phyloP scores from a whole-genome alignment of 306 rosid species.

The Castanospermum australe region DNA sequence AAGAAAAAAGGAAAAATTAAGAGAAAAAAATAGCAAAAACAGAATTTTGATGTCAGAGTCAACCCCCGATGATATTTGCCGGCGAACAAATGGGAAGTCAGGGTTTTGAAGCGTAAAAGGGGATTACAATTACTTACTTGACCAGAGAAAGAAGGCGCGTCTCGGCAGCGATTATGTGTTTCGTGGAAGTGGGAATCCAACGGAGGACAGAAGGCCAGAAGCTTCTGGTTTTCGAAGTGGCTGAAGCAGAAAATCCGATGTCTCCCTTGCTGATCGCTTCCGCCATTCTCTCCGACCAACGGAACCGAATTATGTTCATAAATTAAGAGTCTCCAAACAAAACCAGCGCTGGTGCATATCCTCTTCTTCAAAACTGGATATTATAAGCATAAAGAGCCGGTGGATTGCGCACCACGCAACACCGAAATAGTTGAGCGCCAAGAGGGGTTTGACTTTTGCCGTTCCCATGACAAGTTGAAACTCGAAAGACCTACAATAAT shows the following conservation, averaged over 20 bases:
- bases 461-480: too few relatives aligned
- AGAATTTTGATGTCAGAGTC: not conserved
- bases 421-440: too few relatives aligned
- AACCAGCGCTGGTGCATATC: not conserved
- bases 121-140: conserved; percentile 58
- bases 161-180: conserved; percentile 83
- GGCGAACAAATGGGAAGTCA: not conserved
- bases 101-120: conserved; percentile 32
- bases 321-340: not conserved
- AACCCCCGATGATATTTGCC: not conserved
- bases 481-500: too few relatives aligned
- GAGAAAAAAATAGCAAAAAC: not conserved
- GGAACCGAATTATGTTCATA: conserved; percentile 35
- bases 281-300: conserved; percentile 54
- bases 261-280: conserved; percentile 47
- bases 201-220: conserved; percentile 79
- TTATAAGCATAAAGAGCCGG: not conserved
- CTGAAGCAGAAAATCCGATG: conserved; percentile 21
- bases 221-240: conserved; percentile 33
- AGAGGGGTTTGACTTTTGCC: too few relatives aligned
- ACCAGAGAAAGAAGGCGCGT: conserved; percentile 84
- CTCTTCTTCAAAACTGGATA: not conserved
- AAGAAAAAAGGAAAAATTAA: not conserved
- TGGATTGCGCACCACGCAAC: conserved; percentile 16
- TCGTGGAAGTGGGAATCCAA: conserved; percentile 87